Evolutionary conservation across 805 yeast genomes (phyloP).

Genomic region (Yamadazyma sp.): DNA sequence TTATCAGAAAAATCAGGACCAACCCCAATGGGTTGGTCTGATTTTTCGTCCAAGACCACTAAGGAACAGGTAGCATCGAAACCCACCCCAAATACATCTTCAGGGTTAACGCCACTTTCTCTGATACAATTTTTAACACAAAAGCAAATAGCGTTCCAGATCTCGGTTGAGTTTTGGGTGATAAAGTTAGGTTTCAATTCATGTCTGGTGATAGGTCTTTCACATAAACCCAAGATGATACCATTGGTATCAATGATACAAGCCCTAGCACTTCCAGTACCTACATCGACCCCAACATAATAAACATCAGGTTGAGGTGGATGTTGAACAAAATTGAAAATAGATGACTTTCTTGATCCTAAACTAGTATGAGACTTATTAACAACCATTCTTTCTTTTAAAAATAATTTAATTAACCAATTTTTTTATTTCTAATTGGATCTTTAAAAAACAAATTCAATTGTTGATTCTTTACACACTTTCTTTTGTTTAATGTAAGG

Average conservation of each 20-base stretch:
- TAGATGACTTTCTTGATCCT: slow-evolving; percentile 36
- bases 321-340: slow-evolving; percentile 32
- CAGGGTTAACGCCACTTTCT: slow-evolving; percentile 70
- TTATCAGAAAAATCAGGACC: slow-evolving; percentile 83
- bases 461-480: too few species aligned
- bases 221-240: slow-evolving; percentile 72
- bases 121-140: slow-evolving; percentile 74
- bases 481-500: too few species aligned
- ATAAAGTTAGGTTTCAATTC: slow-evolving; percentile 70
- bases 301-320: slow-evolving; percentile 45
- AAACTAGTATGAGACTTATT: slow-evolving; percentile 42
- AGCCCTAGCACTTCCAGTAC: slow-evolving; percentile 98
- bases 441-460: too few species aligned
- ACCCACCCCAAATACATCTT: slow-evolving; percentile 78
- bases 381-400: too few species aligned
- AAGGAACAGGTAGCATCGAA: slow-evolving; percentile 97
- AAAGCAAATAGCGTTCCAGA: slow-evolving; percentile 84
- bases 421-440: too few species aligned
- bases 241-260: slow-evolving; percentile 85
- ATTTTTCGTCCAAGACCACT: slow-evolving; percentile 67
- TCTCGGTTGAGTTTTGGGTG: slow-evolving; percentile 86
- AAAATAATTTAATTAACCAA: too few species aligned
- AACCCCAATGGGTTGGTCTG: slow-evolving; percentile 74
- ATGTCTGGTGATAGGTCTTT: slow-evolving; percentile 74
- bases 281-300: slow-evolving; percentile 88